Conservation (phyloP, 352 stramenopile genomes). For the Phytophthora rubi region DNA sequence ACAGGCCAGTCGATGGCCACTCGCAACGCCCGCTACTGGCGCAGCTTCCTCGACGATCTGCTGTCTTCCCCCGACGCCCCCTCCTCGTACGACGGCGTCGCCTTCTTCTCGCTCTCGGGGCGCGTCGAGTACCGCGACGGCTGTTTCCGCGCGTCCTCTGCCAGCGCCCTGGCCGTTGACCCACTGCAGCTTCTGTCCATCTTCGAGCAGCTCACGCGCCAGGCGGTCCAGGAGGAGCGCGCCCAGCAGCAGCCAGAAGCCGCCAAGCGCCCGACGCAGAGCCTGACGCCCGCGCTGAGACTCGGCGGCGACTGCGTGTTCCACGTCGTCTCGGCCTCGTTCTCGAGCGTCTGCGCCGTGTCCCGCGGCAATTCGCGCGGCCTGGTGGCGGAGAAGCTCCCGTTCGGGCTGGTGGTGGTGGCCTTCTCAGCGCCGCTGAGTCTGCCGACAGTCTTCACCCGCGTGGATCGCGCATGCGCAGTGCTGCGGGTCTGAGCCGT, state of each 20-base stretch:
- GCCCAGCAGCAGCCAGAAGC: slow-evolving; percentile 13
- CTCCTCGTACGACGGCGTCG: slow-evolving; percentile 51
- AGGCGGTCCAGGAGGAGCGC: slow-evolving; percentile 38
- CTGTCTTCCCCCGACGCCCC: slow-evolving; percentile 10
- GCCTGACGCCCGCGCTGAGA: slow-evolving; percentile 37
- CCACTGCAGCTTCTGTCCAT: slow-evolving; percentile 34
- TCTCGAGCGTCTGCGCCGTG: slow-evolving; percentile 55
- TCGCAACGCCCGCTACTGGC: slow-evolving; percentile 56
- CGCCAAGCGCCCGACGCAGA: neutral
- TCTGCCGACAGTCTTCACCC: slow-evolving; percentile 41
- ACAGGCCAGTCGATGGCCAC: slow-evolving; percentile 31
- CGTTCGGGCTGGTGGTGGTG: slow-evolving; percentile 59
- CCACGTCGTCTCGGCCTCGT: slow-evolving; percentile 54
- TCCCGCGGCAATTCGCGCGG: slow-evolving; percentile 36
- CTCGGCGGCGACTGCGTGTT: slow-evolving; percentile 40
- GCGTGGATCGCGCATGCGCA: slow-evolving; percentile 45
- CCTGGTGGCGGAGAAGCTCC: slow-evolving; percentile 56
- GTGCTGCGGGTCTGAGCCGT: slow-evolving; percentile 26
- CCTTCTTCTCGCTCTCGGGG: slow-evolving; percentile 46
- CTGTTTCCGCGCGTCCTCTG: slow-evolving; percentile 42
- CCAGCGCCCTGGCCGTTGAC: slow-evolving; percentile 12
- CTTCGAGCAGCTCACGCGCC: slow-evolving; percentile 55
- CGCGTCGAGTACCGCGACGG: slow-evolving; percentile 51
- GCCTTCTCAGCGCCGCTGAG: slow-evolving; percentile 43
- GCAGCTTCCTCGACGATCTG: slow-evolving; percentile 46